Conservation (phyloP, 345 rosid species). For the Pugionium dolabratum region DNA sequence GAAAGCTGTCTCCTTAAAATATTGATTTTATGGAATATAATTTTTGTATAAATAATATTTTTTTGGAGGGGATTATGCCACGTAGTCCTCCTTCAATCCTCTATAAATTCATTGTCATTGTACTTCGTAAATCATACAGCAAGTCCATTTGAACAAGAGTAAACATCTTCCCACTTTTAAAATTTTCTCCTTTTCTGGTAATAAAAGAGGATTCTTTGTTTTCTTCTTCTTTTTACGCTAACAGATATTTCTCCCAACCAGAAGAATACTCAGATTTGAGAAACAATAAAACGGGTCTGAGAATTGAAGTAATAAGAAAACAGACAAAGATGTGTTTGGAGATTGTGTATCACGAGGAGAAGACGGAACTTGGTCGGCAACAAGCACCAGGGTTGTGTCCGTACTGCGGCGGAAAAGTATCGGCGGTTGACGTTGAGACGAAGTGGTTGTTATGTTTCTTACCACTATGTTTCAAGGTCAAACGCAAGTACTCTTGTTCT, state of each 20-base stretch:
- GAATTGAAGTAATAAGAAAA: not conserved
- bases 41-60: not conserved
- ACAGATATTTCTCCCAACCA: too few relatives aligned
- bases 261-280: not conserved
- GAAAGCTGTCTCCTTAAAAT: conserved; percentile 22
- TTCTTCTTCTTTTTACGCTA: conserved; percentile 26
- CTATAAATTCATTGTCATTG: conserved; percentile 35
- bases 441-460: conserved; percentile 81
- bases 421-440: conserved; percentile 67
- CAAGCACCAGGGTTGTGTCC: conserved; percentile 81
- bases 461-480: conserved; percentile 64
- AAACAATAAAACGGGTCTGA: not conserved
- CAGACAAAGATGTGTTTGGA: conserved; percentile 55
- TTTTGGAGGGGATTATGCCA: conserved; percentile 19
- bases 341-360: conserved; percentile 54
- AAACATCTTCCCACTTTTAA: conserved; percentile 13
- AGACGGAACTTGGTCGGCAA: conserved; percentile 67
- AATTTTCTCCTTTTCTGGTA: not conserved
- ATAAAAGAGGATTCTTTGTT: not conserved
- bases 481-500: conserved; percentile 63
- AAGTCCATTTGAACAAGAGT: not conserved
- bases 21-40: not conserved
- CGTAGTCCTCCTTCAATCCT: conserved; percentile 15
- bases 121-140: conserved; percentile 31
- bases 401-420: conserved; percentile 73